Conservation (phyloP, 805 yeast genomes). For the Torulaspora delbrueckii region DNA sequence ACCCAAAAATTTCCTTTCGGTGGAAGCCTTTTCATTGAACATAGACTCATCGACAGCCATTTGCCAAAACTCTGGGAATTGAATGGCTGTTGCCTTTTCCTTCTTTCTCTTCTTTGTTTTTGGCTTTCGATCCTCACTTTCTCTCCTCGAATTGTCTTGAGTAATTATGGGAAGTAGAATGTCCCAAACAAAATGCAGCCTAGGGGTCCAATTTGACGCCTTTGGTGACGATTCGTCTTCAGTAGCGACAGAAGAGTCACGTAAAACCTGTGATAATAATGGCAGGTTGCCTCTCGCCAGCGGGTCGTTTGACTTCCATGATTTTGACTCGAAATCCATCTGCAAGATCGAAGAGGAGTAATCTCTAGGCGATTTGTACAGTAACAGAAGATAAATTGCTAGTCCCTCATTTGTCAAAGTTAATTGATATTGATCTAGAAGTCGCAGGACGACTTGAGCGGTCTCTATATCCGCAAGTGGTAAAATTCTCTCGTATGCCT, state of each 20-base stretch:
- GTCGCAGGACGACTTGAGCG: conserved; percentile 36
- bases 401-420: conserved; percentile 74
- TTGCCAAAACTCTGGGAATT: conserved; percentile 70
- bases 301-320: conserved; percentile 75
- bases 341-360: conserved; percentile 1
- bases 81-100: conserved; percentile 29
- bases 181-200: conserved; percentile 73
- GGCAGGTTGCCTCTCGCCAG: conserved; percentile 64
- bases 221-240: conserved; percentile 39
- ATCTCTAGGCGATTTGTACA: conserved; percentile 11
- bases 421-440: conserved; percentile 49
- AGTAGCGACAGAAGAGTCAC: conserved; percentile 42
- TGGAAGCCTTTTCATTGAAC: conserved; percentile 70
- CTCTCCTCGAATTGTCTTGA: conserved; percentile 12
- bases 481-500: conserved; percentile 38
- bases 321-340: conserved; percentile 20
- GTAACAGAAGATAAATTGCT: conserved; percentile 51
- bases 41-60: conserved; percentile 72
- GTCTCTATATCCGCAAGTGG: conserved; percentile 21
- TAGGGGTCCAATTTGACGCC: conserved; percentile 68
- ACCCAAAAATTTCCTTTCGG: conserved; percentile 84
- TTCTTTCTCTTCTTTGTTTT: conserved; percentile 41
- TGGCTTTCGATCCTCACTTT: conserved; percentile 14
- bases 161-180: conserved; percentile 46
- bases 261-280: conserved; percentile 55